Percentiles rank a stretch among this genome's conserved stretches.
These are phyloP conservation scores for Monilinia aucupariae DNA, from an alignment of 2,329 filamentous ascomycete species.

Conservation along the genomic window DNA sequence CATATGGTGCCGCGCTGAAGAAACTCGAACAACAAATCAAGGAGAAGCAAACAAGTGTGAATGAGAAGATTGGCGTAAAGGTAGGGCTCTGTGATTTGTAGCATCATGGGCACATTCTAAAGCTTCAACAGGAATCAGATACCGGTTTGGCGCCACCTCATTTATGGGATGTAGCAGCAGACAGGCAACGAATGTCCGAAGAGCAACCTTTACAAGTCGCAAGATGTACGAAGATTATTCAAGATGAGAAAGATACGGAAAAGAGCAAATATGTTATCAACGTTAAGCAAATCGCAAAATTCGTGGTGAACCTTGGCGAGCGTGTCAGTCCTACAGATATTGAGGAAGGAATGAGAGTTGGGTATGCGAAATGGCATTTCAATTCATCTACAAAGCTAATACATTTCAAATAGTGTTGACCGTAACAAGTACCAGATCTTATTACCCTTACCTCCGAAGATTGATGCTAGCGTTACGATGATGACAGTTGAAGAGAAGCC, in stretches of 20 bases:
- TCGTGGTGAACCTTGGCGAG: conserved; percentile 95
- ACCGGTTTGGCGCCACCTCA: conserved; percentile 96
- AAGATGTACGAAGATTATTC: conserved; percentile 97
- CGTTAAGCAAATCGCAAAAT: conserved; percentile 99
- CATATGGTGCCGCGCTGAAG: conserved; percentile 89
- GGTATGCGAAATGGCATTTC: conserved; percentile 42
- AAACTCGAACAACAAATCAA: conserved; percentile 99
- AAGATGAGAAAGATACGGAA: conserved; percentile 88
- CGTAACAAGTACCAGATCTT: conserved; percentile 99
- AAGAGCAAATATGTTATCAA: conserved; percentile 99
- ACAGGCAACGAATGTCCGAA: conserved; percentile 96
- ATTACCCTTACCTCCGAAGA: conserved; percentile 91
- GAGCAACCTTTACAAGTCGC: conserved; percentile 97
- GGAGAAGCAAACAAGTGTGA: conserved; percentile 95
- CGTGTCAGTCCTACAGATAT: conserved; percentile 97
- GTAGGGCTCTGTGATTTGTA: conserved; percentile 37
- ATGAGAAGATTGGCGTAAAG: conserved; percentile 95
- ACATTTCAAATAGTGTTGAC: conserved; percentile 59
- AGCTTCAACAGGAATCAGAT: conserved; percentile 74
- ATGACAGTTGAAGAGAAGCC: conserved; percentile 99
- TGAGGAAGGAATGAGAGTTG: conserved; percentile 97
- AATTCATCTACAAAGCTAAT: conserved; percentile 22
- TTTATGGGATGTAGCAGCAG: conserved; percentile 96
- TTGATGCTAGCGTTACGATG: conserved; percentile 98
- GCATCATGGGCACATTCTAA: background rate